Base-by-base conservation (phyloP, 2,329 filamentous ascomycete genomes). In the Fusarium pseudoanthophilum region DNA sequence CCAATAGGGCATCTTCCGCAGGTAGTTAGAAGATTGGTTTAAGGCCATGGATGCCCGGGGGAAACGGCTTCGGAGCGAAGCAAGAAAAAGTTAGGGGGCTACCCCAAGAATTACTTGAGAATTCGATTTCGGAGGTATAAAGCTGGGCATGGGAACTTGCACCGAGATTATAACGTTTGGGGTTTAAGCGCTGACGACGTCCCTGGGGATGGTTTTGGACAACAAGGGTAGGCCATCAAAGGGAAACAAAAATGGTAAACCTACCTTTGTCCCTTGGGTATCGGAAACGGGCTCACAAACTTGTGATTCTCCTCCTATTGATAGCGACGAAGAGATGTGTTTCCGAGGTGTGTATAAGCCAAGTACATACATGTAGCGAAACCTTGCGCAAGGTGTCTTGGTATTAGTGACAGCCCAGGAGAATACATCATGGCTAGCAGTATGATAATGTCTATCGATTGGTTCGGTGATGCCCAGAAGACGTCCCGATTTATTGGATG, bases 361-460 rank as follows among this genome's bases (percentile, higher is more conserved):
- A 46, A 48, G 42, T 26, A 21, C 26, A 58, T 26, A 21, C 26
- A 58, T 24, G 26, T 55, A 32, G 36, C 32, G 48, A 71, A 59
- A 53, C 53, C 57, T 73, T 13, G 34, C 30, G 52, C 18, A 32
- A 18, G 20, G 26, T 15, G 45, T 26, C 26, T 48, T 34, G 46
- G 40, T 36, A 11, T 52, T 36, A 13, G 55, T n/a, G 30, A 37
- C n/a, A 39, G 34, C 18, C 36, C 18, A 30, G 36, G 48, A 49
- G 36, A 26, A 56, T 56, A 32, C 15, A 45, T 51, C 26, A 45
- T 45, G 49, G 49, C 15, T 34, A 59, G 45, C 28, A 34, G 59
- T 56, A 36, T 69, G 52, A 53, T 24, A 55, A 32, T 24, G 28
- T 32, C 28, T 58, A 40, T 48, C 48, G 60, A 37, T 71, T 51